Evolutionary conservation across 192 early-diverging fungal species (phyloP).

Genomic region (Coemansia pectinata): DNA sequence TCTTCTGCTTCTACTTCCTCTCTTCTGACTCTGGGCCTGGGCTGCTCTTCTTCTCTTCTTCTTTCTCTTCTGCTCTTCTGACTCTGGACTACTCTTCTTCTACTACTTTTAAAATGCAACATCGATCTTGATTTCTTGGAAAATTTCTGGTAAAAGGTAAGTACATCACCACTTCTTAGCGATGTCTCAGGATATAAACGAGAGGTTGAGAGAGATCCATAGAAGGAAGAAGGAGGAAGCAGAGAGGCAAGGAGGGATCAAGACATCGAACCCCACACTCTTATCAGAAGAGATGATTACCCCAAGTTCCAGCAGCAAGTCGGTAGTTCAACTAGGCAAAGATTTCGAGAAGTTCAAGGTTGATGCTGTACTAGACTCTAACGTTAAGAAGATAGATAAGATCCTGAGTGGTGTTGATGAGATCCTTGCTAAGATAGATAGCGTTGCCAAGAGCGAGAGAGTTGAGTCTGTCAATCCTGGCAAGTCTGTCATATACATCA

Average conservation of each 20-base stretch:
- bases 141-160: not conserved
- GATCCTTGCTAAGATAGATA: not conserved
- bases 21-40: too few species aligned
- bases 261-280: not conserved
- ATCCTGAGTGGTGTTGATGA: not conserved
- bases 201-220: not conserved
- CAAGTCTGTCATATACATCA: not conserved
- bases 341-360: not conserved
- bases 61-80: too few species aligned
- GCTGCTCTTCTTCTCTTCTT: too few species aligned
- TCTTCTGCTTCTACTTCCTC: too few species aligned
- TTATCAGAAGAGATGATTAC: not conserved
- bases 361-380: not conserved
- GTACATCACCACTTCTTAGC: too few species aligned
- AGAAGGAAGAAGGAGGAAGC: not conserved
- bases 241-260: not conserved
- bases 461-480: not conserved
- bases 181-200: not conserved
- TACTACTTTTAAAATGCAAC: too few species aligned
- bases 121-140: not conserved
- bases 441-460: not conserved
- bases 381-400: not conserved
- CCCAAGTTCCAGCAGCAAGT: not conserved
- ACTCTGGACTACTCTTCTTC: too few species aligned
- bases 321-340: not conserved